A percentile compares a stretch with the other conserved stretches of the same genome.
These are phyloP conservation scores for Lactarius deliciosus DNA, from an alignment of 768 basidiomycete species.

Conservation along the genomic window DNA sequence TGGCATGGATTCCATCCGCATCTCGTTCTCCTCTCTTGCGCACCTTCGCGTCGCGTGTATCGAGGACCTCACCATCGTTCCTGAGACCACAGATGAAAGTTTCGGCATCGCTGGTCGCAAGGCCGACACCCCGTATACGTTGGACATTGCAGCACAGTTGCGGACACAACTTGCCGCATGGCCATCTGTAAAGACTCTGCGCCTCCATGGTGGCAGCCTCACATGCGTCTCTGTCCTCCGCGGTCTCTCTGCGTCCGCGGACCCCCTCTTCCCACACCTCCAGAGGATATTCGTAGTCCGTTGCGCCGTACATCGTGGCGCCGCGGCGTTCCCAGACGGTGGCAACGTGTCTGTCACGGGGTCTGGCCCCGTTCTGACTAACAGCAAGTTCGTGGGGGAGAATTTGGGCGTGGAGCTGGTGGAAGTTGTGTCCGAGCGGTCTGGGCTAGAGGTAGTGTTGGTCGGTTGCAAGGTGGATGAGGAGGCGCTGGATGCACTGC, in stretches of 20 bases:
- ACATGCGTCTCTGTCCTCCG: background rate
- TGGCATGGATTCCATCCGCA: background rate
- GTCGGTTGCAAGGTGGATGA: conserved; percentile 13
- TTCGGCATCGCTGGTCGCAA: no score
- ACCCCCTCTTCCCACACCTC: conserved; percentile 8
- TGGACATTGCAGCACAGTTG: background rate
- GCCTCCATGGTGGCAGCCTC: background rate
- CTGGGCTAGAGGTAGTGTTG: conserved; percentile 13
- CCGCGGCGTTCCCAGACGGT: background rate
- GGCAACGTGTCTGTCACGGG: background rate
- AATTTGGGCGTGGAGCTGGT: conserved; percentile 9
- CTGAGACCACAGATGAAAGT: background rate
- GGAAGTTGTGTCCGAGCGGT: background rate
- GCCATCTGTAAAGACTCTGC: conserved; percentile 4
- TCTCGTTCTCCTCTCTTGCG: conserved; percentile 7
- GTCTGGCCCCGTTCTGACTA: background rate
- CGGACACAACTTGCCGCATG: background rate
- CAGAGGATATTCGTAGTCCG: conserved; percentile 8
- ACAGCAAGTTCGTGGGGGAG: background rate
- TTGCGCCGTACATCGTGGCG: background rate
- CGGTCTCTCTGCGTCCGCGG: background rate
- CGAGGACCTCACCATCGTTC: background rate
- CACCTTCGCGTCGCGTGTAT: background rate
- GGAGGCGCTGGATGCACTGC: conserved; percentile 3
- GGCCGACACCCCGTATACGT: no score